These are phyloP conservation scores for Dendrobium officinale DNA, from an alignment of 106 monocot genomes.

Conservation along the genomic window DNA sequence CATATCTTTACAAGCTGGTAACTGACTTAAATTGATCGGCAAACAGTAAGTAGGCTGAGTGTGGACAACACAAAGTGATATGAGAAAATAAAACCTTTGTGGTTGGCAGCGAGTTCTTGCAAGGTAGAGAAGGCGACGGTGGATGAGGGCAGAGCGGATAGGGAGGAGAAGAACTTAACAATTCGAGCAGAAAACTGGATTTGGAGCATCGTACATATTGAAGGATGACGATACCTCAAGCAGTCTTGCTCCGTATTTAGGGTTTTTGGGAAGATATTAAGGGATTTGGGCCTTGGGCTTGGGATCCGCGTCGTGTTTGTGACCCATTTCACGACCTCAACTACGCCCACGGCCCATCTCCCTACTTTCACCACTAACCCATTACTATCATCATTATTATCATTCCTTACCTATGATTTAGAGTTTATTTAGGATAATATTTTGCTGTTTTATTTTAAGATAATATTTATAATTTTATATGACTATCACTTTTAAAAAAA, in stretches of 20 bases:
- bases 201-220: conserved; percentile 13
- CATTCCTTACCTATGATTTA: too few species aligned
- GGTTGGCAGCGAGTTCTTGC: conserved; percentile 45
- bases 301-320: too few species aligned
- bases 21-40: too few species aligned
- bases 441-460: too few species aligned
- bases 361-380: too few species aligned
- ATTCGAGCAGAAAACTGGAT: conserved; percentile 37
- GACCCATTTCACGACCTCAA: too few species aligned
- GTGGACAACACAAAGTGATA: background rate
- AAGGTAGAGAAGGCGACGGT: conserved; percentile 22
- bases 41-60: background rate
- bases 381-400: too few species aligned
- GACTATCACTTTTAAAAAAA: too few species aligned
- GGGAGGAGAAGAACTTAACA: conserved; percentile 23
- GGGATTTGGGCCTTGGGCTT: background rate
- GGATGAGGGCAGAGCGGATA: conserved; percentile 8
- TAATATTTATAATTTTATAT: too few species aligned
- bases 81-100: conserved; percentile 35
- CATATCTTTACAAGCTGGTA: too few species aligned
- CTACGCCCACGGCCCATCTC: too few species aligned
- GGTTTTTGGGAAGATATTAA: background rate
- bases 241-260: background rate
- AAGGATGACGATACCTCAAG: background rate
- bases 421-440: too few species aligned